Evolutionary conservation across 768 basidiomycete species (phyloP).

Genomic region (Mycena indigotica): DNA sequence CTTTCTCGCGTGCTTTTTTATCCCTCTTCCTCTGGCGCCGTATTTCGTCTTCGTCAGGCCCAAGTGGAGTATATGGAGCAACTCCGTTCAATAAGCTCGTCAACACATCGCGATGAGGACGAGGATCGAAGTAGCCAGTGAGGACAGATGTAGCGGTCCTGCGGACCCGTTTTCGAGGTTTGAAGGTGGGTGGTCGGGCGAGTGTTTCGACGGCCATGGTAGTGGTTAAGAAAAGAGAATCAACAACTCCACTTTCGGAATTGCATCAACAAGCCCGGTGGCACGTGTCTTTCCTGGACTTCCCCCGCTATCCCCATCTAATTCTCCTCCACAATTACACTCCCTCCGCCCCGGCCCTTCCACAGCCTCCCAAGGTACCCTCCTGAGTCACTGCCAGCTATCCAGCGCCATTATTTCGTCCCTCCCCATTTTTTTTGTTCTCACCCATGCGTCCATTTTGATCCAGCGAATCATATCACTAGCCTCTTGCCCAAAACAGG

Average conservation of each 20-base stretch:
- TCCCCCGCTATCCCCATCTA: not conserved
- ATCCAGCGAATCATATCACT: conserved; percentile 16
- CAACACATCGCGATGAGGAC: conserved; percentile 70
- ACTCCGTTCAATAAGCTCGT: conserved; percentile 81
- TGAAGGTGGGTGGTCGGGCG: conserved; percentile 31
- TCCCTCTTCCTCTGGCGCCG: conserved; percentile 59
- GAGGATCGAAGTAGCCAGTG: conserved; percentile 72
- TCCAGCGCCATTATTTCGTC: conserved; percentile 15
- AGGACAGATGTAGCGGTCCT: conserved; percentile 77
- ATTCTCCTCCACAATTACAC: not conserved
- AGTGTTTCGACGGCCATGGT: conserved; percentile 38
- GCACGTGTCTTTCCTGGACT: conserved; percentile 11
- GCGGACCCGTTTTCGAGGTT: conserved; percentile 44
- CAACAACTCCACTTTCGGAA: conserved; percentile 2
- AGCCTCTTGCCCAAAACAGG: conserved; percentile 9
- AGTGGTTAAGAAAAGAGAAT: conserved; percentile 32
- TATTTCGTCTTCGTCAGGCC: conserved; percentile 49
- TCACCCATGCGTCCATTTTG: conserved; percentile 20
- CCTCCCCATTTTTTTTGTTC: conserved; percentile 6
- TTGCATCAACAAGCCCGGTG: conserved; percentile 12
- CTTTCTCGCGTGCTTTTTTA: conserved; percentile 53
- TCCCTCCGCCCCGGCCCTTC: not conserved
- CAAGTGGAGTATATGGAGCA: conserved; percentile 60
- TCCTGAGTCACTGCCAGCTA: not conserved
- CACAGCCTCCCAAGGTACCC: not conserved